A percentile compares a stretch with the other conserved stretches of the same genome.
phyloP scores from a whole-genome alignment of 139 green algal species.

The Volvox africanus region DNA sequence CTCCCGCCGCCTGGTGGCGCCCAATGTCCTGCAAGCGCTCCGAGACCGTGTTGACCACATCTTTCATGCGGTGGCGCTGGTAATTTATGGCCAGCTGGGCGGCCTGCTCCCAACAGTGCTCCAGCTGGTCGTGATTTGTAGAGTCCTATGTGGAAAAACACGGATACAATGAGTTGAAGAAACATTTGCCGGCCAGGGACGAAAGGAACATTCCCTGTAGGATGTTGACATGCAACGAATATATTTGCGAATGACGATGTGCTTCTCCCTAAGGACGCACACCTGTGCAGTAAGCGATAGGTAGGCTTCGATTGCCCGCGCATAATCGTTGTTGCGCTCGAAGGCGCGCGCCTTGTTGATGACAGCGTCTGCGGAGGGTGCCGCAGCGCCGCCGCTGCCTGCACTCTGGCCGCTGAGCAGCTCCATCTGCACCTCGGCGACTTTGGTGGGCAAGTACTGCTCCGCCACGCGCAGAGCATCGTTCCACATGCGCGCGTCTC shows the following conservation, averaged over 20 bases:
- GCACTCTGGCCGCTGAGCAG: conserved; percentile 45
- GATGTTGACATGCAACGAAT: too few relatives aligned
- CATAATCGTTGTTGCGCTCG: conserved; percentile 77
- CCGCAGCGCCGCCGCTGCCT: background rate
- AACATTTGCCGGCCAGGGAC: too few relatives aligned
- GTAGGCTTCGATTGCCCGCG: conserved; percentile 86
- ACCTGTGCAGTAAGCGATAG: conserved; percentile 65
- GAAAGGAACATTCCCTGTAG: background rate
- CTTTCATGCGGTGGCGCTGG: conserved; percentile 68
- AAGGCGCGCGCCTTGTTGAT: conserved; percentile 69
- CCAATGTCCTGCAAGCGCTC: conserved; percentile 70
- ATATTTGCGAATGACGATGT: too few relatives aligned
- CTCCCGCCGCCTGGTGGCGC: conserved; percentile 69
- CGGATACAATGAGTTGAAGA: too few relatives aligned
- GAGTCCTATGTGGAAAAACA: background rate
- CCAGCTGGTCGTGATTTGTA: conserved; percentile 49
- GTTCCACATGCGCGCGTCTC: conserved; percentile 74
- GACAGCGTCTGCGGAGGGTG: conserved; percentile 32
- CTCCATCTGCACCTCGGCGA: conserved; percentile 65
- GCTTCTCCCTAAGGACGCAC: too few relatives aligned
- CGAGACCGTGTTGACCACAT: conserved; percentile 75
- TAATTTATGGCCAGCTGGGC: conserved; percentile 78
- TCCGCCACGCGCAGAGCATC: conserved; percentile 86
- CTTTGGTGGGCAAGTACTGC: conserved; percentile 81
- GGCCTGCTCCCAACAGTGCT: conserved; percentile 73